Evolutionary conservation across 192 early-diverging fungal species (phyloP).

Genomic region (Backusella tarrabulga): DNA sequence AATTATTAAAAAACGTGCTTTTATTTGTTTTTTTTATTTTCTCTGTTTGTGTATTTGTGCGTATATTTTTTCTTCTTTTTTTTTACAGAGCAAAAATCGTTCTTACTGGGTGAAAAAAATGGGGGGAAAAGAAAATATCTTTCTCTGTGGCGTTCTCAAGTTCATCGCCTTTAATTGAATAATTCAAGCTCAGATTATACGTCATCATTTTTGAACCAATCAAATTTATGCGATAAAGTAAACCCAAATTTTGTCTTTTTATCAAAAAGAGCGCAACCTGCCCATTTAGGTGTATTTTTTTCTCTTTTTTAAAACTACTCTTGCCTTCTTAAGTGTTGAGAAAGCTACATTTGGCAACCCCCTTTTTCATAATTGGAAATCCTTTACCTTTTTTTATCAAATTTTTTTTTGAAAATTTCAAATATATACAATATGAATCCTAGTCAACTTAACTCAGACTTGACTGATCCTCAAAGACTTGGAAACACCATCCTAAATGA

Average conservation of each 20-base stretch:
- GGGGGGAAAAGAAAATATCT: background rate
- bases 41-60: background rate
- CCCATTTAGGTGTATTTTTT: background rate
- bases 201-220: background rate
- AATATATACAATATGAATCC: background rate
- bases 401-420: background rate
- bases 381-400: background rate
- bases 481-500: background rate
- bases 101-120: background rate
- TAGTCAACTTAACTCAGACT: constrained; percentile 9
- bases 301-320: background rate
- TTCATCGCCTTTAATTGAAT: too few relatives aligned
- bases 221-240: background rate
- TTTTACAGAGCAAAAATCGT: background rate
- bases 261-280: background rate
- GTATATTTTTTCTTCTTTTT: background rate
- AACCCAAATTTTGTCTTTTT: background rate
- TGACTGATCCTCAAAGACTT: constrained; percentile 4
- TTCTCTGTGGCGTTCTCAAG: too few relatives aligned
- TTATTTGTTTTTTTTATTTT: background rate
- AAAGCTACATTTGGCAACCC: constrained; percentile 11
- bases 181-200: background rate
- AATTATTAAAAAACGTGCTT: background rate
- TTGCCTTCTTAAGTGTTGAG: background rate
- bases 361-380: constrained; percentile 16